Evolutionary conservation across 116 monocot genomes (phyloP).

Genomic region (Trichopus zeylanicus): DNA sequence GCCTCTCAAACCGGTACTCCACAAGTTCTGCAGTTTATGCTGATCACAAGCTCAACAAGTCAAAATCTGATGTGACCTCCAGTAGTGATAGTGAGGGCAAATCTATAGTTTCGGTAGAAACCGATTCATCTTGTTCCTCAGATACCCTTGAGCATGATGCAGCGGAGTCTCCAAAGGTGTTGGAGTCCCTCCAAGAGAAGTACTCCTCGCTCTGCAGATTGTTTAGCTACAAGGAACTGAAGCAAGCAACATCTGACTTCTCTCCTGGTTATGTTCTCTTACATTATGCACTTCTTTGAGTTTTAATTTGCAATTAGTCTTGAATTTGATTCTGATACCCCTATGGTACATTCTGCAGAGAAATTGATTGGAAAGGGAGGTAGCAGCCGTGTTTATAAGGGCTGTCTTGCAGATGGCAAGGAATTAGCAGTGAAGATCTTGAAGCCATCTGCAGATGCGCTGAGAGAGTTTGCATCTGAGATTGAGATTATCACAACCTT

Average conservation of each 20-base stretch:
- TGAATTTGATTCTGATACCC: slow-evolving; percentile 13
- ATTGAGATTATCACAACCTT: slow-evolving; percentile 9
- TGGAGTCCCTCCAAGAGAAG: slow-evolving; percentile 37
- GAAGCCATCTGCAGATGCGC: slow-evolving; percentile 3
- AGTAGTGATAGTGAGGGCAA: not conserved
- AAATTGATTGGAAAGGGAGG: slow-evolving; percentile 13
- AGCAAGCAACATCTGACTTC: slow-evolving; percentile 41
- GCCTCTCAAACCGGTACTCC: slow-evolving; percentile 31
- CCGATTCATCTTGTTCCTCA: slow-evolving; percentile 3
- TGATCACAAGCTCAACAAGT: slow-evolving; percentile 7
- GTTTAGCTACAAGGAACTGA: slow-evolving; percentile 56
- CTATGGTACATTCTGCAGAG: slow-evolving; percentile 4
- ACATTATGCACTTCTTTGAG: not conserved
- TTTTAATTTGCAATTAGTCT: not conserved
- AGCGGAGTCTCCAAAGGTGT: not conserved
- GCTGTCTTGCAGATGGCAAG: slow-evolving; percentile 10
- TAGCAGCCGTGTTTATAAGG: slow-evolving; percentile 11
- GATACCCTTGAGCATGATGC: not conserved
- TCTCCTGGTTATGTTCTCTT: slow-evolving; percentile 22
- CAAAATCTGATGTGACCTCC: not conserved
- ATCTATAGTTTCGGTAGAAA: too few species aligned
- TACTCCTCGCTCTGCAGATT: slow-evolving; percentile 42
- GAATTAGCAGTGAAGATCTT: slow-evolving; percentile 9
- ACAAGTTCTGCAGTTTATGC: slow-evolving; percentile 21
- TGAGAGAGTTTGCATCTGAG: slow-evolving; percentile 3